Evolutionary conservation across 2,329 filamentous ascomycete genomes (phyloP), one percentile per base, ranked within the genome.

Genomic region (Albifimbria verrucaria): DNA sequence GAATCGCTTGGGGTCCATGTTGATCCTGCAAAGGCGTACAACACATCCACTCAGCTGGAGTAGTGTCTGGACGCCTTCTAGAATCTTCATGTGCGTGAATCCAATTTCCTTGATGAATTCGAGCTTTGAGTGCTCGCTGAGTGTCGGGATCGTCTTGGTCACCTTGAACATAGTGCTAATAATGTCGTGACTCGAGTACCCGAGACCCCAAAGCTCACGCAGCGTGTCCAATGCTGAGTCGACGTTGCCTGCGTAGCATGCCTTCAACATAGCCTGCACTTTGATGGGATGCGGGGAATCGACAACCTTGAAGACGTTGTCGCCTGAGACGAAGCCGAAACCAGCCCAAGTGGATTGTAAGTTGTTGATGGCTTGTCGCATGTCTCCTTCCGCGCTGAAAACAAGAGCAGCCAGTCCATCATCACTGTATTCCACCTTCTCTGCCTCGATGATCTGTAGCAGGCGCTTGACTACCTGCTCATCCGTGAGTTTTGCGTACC

Each of bases 151-250:
- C 2, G 92, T 95, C 78, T 97, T 99, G 45, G 94, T 97, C 55
- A 99, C 94, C 66, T 88, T 87, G 79, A 99, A 97, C 94, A 99
- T 99, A 56, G 93, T 99, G 74, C 89, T 95, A 71, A 99, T 95
- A 63, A 99, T 96, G 71, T 99, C 94, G 75, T 99, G 93, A 62
- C 91, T 95, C n/a, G 91, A 96, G 75, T 99, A 99, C 15, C 94
- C 94, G 55, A 97, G 76, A 55, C 88, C 85, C 93, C 94, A 99
- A 42, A 99, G 79, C 75, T 97, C 94, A 61, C 91, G 89, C 59
- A 99, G 74, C 4, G 82, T 85, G 61, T 96, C 91, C 54, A 99
- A 76, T 2, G 94, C 94, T 54, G 86, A 85, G 69, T 97, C 92
- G 21, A 99, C 82, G 61, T 93, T 92, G 50, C 89, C 88, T 70